phyloP scores from a whole-genome alignment of 768 basidiomycete genomes.

The Gloeopeniophorella convolvens region DNA sequence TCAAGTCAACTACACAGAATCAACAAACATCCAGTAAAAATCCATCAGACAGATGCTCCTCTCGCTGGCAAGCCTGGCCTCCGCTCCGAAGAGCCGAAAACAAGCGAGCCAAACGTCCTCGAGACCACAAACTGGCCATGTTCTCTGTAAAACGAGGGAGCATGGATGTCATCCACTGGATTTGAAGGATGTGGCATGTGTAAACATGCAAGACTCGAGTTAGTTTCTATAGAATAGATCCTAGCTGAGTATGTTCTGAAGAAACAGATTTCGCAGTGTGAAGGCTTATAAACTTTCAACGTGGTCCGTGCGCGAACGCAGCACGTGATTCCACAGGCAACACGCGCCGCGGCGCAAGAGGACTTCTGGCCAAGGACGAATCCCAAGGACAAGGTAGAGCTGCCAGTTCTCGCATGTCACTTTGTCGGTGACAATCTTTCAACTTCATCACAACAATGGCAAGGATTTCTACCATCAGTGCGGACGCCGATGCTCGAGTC shows the following conservation, averaged over 20 bases:
- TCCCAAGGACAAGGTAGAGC: no score
- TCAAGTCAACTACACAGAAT: no score
- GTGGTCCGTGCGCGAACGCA: no score
- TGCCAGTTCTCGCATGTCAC: no score
- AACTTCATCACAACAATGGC: constrained; percentile 3
- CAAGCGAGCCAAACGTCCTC: constrained; percentile 33
- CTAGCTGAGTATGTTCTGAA: constrained; percentile 39
- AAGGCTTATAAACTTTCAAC: no score
- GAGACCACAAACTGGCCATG: constrained; percentile 27
- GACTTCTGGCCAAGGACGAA: no score
- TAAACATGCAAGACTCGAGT: constrained; percentile 42
- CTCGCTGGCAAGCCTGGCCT: constrained; percentile 30
- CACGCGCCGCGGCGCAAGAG: no score
- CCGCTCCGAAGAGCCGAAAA: constrained; percentile 23
- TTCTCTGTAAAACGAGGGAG: constrained; percentile 36
- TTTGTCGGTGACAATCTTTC: no score
- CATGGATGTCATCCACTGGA: constrained; percentile 35
- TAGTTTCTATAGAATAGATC: constrained; percentile 38
- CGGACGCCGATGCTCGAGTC: constrained; percentile 1
- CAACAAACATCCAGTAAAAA: constrained; percentile 15
- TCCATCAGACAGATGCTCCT: constrained; percentile 38
- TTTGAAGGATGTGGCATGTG: constrained; percentile 36
- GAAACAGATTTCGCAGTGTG: no score
- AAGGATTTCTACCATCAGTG: neutral
- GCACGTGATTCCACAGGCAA: no score